These are phyloP conservation scores for Chenopodium berlandieri DNA, from an alignment of 148 eudicot genomes.

Conservation along the genomic window DNA sequence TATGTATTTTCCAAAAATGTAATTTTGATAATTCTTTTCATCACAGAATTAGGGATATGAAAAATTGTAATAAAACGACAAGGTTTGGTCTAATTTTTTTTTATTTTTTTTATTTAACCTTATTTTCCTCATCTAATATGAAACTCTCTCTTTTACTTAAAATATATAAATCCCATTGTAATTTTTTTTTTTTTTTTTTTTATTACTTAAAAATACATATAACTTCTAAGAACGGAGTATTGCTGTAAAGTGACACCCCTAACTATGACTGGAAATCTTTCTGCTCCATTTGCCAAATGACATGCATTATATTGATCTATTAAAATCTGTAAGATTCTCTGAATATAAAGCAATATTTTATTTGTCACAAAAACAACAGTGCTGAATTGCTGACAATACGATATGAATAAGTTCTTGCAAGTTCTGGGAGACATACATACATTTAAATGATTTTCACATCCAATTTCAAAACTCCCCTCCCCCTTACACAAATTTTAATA, in stretches of 20 bases:
- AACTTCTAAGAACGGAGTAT: neutral
- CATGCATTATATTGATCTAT: neutral
- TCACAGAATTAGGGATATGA: too few relatives aligned
- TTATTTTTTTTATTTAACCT: too few relatives aligned
- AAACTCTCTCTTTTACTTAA: too few relatives aligned
- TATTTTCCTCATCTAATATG: too few relatives aligned
- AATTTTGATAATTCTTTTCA: too few relatives aligned
- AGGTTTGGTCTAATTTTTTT: too few relatives aligned
- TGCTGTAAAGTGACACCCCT: neutral
- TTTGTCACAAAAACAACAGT: neutral
- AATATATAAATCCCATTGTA: too few relatives aligned
- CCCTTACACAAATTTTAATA: neutral
- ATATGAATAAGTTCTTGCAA: neutral
- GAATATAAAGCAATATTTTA: neutral
- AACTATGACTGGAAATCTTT: neutral
- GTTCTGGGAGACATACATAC: too few relatives aligned
- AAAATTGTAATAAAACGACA: too few relatives aligned
- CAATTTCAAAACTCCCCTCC: neutral
- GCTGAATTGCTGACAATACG: neutral
- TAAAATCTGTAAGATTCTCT: neutral
- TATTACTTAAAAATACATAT: too few relatives aligned
- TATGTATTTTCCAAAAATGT: too few relatives aligned
- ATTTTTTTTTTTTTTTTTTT: too few relatives aligned
- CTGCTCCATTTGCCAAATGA: neutral
- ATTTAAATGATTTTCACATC: neutral